phyloP scores from a whole-genome alignment of 2,329 filamentous ascomycete species.

The Lecanosticta acicola region DNA sequence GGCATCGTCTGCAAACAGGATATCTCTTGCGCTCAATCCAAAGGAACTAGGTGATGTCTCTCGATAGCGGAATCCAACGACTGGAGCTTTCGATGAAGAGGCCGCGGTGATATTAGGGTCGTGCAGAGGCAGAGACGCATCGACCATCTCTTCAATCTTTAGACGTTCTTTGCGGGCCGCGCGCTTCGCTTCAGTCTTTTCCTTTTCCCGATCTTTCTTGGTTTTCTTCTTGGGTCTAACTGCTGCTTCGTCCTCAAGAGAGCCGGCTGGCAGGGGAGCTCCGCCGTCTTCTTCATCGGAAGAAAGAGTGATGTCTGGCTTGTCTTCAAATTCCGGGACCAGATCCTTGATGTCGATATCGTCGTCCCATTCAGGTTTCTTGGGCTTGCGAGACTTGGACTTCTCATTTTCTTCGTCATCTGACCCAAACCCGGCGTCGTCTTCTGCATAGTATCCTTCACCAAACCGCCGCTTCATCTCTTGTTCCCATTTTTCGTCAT shows the following conservation, averaged over 20 bases:
- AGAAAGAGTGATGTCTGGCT: conserved; percentile 52
- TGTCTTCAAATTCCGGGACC: conserved; percentile 65
- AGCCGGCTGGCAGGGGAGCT: conserved; percentile 16
- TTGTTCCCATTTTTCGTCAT: conserved; percentile 81
- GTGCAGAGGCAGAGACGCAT: conserved; percentile 73
- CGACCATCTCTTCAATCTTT: conserved; percentile 79
- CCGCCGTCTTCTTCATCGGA: conserved; percentile 45
- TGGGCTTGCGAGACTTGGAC: conserved; percentile 58
- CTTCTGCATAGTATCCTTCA: conserved; percentile 78
- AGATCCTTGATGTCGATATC: conserved; percentile 96
- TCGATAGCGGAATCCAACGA: conserved; percentile 74
- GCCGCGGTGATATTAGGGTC: conserved; percentile 48
- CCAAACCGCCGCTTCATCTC: conserved; percentile 87
- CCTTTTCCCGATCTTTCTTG: conserved; percentile 41
- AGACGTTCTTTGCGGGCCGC: conserved; percentile 73
- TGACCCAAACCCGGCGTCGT: conserved; percentile 42
- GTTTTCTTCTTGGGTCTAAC: conserved; percentile 35
- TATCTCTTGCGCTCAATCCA: conserved; percentile 83
- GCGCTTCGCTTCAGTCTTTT: conserved; percentile 56
- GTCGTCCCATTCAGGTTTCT: conserved; percentile 91
- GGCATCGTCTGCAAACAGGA: conserved; percentile 80
- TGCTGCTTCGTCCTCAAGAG: conserved; percentile 36
- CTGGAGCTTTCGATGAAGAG: conserved; percentile 41
- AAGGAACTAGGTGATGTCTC: conserved; percentile 88
- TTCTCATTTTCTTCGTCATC: conserved; percentile 37